Evolutionary conservation across 176 grass and related monocot genomes (phyloP).

Genomic region (Oryza coarctata): DNA sequence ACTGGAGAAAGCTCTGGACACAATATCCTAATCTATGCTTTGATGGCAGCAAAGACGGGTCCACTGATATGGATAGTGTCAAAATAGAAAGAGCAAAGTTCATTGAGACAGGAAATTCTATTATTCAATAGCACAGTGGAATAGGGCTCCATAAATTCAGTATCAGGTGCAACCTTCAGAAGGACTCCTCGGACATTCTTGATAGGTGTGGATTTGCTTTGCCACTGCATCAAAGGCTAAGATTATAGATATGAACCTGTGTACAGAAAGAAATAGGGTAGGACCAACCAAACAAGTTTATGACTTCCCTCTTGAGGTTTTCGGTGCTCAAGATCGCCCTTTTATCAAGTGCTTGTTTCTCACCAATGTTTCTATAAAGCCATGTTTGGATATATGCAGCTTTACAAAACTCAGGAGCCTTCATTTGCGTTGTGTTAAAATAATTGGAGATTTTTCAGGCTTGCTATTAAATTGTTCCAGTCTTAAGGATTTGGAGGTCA

Average conservation of each 20-base stretch:
- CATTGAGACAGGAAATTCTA: constrained; percentile 3
- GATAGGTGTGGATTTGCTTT: constrained; percentile 29
- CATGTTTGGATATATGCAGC: background rate
- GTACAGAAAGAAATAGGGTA: background rate
- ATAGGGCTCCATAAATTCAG: constrained; percentile 25
- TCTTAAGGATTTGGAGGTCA: constrained; percentile 22
- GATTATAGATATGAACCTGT: constrained; percentile 7
- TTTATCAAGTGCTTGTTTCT: constrained; percentile 16
- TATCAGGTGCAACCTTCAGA: background rate
- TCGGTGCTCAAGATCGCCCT: background rate
- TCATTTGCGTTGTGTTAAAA: constrained; percentile 7
- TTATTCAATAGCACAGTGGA: constrained; percentile 16
- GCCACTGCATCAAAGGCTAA: constrained; percentile 12
- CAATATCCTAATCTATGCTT: background rate
- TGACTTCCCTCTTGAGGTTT: too few relatives aligned
- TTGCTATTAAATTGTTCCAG: constrained; percentile 1
- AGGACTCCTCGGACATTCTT: background rate
- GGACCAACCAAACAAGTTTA: too few relatives aligned
- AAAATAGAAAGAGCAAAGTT: constrained; percentile 31
- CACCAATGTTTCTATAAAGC: constrained; percentile 3
- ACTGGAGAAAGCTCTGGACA: constrained; percentile 14
- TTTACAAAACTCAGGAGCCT: constrained; percentile 24
- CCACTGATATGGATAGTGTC: background rate
- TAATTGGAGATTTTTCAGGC: background rate
- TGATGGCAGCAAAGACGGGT: background rate